Evolutionary conservation across 768 basidiomycete genomes (phyloP), one percentile per base, ranked within the genome.

Genomic region (Suillus clintonianus): DNA sequence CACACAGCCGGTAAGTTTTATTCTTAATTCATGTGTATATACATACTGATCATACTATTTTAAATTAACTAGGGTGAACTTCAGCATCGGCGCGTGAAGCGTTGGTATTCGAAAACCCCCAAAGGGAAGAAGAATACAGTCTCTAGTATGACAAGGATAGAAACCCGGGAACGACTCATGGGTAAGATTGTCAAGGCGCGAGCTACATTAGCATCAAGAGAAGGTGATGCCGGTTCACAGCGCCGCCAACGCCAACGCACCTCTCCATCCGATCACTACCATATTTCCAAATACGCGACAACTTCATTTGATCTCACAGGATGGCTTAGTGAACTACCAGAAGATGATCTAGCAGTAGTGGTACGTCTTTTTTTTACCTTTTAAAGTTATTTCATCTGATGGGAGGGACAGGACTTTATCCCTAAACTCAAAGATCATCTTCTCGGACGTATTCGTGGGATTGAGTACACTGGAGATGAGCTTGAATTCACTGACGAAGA

Each of bases 1-100:
- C 0, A 80, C 77, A 3, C 72, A 77, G 41, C 41, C 34, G 1
- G 58, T 81, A 65, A n/a, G 36, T 55, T 37, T 24, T 1, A 5
- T 11, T 47, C 14, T 47, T 24, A 11, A 47, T 47, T 13, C 8
- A 43, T 43, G 8, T 7, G 5, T 9, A 43, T 43, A 8, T 8
- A n/a, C 0, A 42, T 42, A n/a, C n/a, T n/a, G n/a, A n/a, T n/a
- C n/a, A 7, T 42, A 22, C 61, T 59, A 34, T 27, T 51, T 42
- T n/a, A n/a, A n/a, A n/a, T n/a, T n/a, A n/a, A n/a, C 32, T 51
- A 80, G 79, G 74, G 78, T 27, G 80, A 81, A 64, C 69, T 71
- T 0, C 70, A 79, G 55, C 80, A 83, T 51, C 64, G 71, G 0
- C 66, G 56, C 0, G 66, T 78, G 19, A 83, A 83, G 65, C 68